Evolutionary conservation across 2,329 filamentous ascomycete genomes (phyloP), one percentile per base, ranked within the genome.

Genomic region (Pyricularia sp.): DNA sequence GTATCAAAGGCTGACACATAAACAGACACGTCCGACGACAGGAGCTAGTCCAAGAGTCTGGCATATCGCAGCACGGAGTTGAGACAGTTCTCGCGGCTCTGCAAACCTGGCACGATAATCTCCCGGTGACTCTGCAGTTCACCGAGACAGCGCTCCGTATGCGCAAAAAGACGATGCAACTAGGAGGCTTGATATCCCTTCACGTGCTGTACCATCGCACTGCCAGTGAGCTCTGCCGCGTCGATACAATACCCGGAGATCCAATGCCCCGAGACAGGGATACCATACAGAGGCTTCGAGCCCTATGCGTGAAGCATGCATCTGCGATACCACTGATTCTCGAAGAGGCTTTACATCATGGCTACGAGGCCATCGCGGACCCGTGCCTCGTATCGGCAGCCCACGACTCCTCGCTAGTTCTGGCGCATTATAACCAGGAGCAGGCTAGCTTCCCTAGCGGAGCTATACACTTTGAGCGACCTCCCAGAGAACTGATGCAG

Each of bases 231-330:
- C 65, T 68, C 35, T 60, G 40, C 59, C 64, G 67, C 10, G 62
- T 66, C 26, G 60, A 61, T 3, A 63, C 66, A 44, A 40, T 16
- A 6, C 7, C 22, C 1, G 26, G 66, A 28, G 57, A 64, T 12
- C 63, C 61, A 30, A 70, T 70, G 6, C 63, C 68, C 7, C 69
- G 71, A 28, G 68, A 70, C 33, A 64, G 62, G 0, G 66, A 33
- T 0, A 71, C 72, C 31, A 65, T 70, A 9, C 59, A 63, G 3
- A 66, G 67, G 26, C 60, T 71, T 2, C 70, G 71, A 28, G 66
- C 70, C 22, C 67, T 70, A 24, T 65, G 70, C 4, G 70, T 72
- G 49, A 69, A 72, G 63, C 69, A 70, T 22, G 70, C 70, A 12
- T 68, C 69, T 26, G 66, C 70, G 16, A 49, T 72, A 13, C 68